Evolutionary conservation across 306 rosid genomes (phyloP).

Genomic region (Medicago truncatula): DNA sequence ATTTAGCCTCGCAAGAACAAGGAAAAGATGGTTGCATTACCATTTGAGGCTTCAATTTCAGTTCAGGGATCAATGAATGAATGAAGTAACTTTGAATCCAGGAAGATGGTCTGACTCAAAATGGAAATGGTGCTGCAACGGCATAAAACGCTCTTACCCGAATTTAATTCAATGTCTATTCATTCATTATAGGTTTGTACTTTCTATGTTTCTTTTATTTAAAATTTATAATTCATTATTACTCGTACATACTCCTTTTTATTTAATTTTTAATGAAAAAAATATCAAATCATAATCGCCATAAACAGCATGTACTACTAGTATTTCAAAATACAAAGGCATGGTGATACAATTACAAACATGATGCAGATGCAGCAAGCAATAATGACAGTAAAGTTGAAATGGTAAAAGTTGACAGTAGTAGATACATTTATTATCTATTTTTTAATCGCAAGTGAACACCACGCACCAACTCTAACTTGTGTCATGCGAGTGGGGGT

Average conservation of each 20-base stretch:
- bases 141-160: not conserved
- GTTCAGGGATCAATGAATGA: not conserved
- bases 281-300: not conserved
- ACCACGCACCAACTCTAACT: conserved; percentile 8
- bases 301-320: conserved; percentile 1
- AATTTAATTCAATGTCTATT: not conserved
- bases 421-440: not conserved
- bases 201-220: not conserved
- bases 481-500: not conserved
- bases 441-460: not conserved
- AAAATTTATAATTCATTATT: too few species aligned
- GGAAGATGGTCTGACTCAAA: conserved; percentile 21
- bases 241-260: too few species aligned
- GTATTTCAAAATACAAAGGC: not conserved
- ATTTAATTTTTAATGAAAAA: too few species aligned
- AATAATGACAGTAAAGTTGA: not conserved
- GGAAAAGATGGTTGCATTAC: not conserved
- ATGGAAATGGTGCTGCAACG: conserved; percentile 1
- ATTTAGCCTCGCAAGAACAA: too few species aligned
- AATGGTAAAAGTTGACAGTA: not conserved
- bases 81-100: conserved; percentile 21
- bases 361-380: not conserved
- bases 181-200: not conserved
- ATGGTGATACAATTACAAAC: conserved; percentile 1
- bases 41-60: not conserved